Base-by-base conservation (phyloP, 495 filamentous ascomycete genomes). In the Hypoxylon intermedium region DNA sequence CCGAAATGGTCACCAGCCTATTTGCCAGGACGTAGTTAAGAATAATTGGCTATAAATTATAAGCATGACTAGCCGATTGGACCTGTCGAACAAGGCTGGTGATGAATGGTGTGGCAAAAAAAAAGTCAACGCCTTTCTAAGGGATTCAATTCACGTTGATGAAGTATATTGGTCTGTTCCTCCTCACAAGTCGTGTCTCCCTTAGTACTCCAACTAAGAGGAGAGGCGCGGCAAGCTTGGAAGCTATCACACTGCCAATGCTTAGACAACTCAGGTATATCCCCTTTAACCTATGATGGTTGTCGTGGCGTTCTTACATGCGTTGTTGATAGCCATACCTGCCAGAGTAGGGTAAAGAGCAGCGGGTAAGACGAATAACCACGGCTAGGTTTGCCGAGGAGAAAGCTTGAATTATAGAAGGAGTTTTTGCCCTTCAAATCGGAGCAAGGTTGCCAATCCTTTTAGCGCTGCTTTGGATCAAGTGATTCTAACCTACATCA, bases 331-430 rank as follows among this genome's bases (percentile, higher is more conserved):
- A 43, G 52, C 57, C 38, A 48, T 60, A 57, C 28, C 24, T 44
- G 48, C 51, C 24, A 4, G 3, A 7, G 7, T 40, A 53, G 24
- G 9, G 38, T 37, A 42, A 53, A 24, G 23, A 47, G 26, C 21
- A 26, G 12, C n/a, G 19, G 38, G 7, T 28, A 6, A 23, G 42
- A 16, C 37, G 49, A 63, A 30, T 31, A 21, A n/a, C 53, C 45
- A 40, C 58, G 53, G 53, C 56, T 48, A 53, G 42, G 47, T 33
- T 51, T 61, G 44, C 63, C 50, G 42, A 47, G 41, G 24, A 21
- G 50, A 54, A 40, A 38, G 23, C n/a, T n/a, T n/a, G n/a, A n/a
- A n/a, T n/a, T n/a, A n/a, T n/a, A n/a, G n/a, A n/a, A n/a, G n/a
- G n/a, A n/a, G n/a, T n/a, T n/a, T n/a, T n/a, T n/a, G n/a, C n/a